Percentiles rank a stretch among this genome's conserved stretches.
phyloP scores from a whole-genome alignment of 73 alveolate species.

The Paramecium pentaurelia region DNA sequence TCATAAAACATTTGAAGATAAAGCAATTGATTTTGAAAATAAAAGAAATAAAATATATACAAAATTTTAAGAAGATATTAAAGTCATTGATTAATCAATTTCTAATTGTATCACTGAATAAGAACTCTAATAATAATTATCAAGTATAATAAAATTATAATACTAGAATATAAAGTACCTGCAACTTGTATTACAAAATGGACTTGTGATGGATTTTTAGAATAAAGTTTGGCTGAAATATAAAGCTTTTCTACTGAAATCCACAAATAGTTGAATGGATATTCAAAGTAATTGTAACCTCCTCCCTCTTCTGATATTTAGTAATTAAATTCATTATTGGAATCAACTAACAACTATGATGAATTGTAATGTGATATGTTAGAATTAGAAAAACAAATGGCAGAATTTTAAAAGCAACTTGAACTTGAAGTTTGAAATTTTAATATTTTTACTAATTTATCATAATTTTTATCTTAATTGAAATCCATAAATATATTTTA shows the following conservation, averaged over 20 bases:
- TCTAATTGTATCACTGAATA: not conserved
- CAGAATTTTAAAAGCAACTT: not conserved
- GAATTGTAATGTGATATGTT: not conserved
- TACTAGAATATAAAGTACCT: not conserved
- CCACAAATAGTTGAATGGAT: not conserved
- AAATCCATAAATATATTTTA: too few relatives aligned
- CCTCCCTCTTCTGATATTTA: conserved; percentile 27
- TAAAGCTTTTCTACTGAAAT: not conserved
- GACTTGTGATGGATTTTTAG: conserved; percentile 19
- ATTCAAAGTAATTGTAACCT: conserved; percentile 3
- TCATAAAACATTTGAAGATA: not conserved
- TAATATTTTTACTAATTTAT: not conserved
- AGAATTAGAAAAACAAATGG: conserved; percentile 19
- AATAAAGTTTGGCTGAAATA: not conserved
- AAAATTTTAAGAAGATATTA: not conserved
- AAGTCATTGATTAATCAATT: not conserved
- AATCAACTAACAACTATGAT: not conserved
- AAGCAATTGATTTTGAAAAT: not conserved
- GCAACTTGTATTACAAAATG: not conserved
- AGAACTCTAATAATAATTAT: not conserved
- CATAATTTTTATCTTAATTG: too few relatives aligned
- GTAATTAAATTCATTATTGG: not conserved
- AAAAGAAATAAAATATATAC: not conserved
- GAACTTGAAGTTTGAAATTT: not conserved
- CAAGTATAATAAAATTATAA: not conserved